Evolutionary conservation across 78 protist species (phyloP), one percentile per base, ranked within the genome.

Genomic region (Dictyostelium intermedium): DNA sequence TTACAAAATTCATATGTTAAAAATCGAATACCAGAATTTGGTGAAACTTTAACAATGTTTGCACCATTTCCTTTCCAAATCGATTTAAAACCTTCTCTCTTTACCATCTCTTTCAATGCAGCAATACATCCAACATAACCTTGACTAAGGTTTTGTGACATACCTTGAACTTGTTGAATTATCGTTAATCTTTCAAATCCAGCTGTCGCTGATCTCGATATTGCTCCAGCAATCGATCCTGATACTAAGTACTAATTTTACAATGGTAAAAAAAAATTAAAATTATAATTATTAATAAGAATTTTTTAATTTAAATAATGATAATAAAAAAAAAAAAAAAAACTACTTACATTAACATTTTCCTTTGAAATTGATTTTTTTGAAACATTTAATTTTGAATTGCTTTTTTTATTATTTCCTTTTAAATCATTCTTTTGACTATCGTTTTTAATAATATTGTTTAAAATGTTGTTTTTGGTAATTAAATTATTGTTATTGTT

Each of bases 151-250:
- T 32, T 37, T 53, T 73, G 18, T 72, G 61, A n/a, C 85, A 76
- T 70, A 47, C 92, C 92, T 37, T 85, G 92, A 53, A 85, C 92
- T 53, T 85, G 92, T 85, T 85, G 92, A 13, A 85, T 85, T 4
- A 85, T 85, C 3, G 92, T 85, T 35, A 85, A 85, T 85, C 92
- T 85, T 37, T 85, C 92, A 74, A 85, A 85, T 45, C 92, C 92
- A 2, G 92, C 92, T 5, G 92, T 85, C 20, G 83, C 82, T 10
- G 92, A 73, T 53, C 92, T 85, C 37, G 70, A 41, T 39, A 85
- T 74, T 4, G 83, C 83, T 32, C 92, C 92, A 0, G 92, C 92
- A 39, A 85, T 30, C 5, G 81, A 66, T 34, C 92, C 92, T 23
- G 83, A 74, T 47, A 85, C 32, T 80, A 80, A 50, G 32, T 80